phyloP scores from a whole-genome alignment of 2,329 filamentous ascomycete genomes.

The Escovopsis weberi region DNA sequence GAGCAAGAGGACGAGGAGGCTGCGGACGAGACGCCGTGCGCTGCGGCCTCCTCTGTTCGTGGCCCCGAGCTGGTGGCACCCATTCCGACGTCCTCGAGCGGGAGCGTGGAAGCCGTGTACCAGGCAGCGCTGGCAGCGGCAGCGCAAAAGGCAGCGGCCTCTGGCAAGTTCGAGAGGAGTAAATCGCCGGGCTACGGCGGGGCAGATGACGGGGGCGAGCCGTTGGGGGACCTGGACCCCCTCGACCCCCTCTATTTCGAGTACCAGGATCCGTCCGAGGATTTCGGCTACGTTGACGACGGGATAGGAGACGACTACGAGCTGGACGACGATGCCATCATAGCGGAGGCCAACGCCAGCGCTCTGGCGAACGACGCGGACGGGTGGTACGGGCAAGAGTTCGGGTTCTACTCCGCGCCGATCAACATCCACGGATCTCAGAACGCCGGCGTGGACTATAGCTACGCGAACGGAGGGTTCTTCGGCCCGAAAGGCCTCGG shows the following conservation, averaged over 20 bases:
- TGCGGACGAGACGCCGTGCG: not conserved
- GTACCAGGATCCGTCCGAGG: slow-evolving; percentile 30
- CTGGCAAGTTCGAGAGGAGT: slow-evolving; percentile 58
- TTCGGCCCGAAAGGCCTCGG: slow-evolving; percentile 57
- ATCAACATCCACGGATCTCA: slow-evolving; percentile 28
- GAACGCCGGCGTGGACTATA: slow-evolving; percentile 25
- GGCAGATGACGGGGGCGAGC: slow-evolving; percentile 2
- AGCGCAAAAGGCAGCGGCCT: slow-evolving; percentile 59
- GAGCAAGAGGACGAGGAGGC: slow-evolving; percentile 1
- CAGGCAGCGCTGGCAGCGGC: slow-evolving; percentile 76
- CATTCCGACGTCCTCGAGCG: slow-evolving; percentile 4
- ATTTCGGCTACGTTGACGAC: slow-evolving; percentile 41
- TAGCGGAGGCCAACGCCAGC: slow-evolving; percentile 89
- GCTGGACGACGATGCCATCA: slow-evolving; percentile 76
- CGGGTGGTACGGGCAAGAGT: slow-evolving; percentile 91
- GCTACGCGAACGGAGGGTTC: slow-evolving; percentile 72
- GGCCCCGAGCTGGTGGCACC: slow-evolving; percentile 4
- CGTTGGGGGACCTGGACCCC: not conserved
- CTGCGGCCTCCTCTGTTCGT: not conserved
- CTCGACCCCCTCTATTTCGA: not conserved
- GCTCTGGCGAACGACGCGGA: slow-evolving; percentile 84
- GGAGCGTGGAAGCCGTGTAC: slow-evolving; percentile 43
- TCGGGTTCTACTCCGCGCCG: slow-evolving; percentile 76
- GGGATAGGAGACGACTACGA: slow-evolving; percentile 49
- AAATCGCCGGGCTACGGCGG: slow-evolving; percentile 26